Base-by-base conservation (phyloP, 2,329 filamentous ascomycete genomes). In the Trichoderma sp. region DNA sequence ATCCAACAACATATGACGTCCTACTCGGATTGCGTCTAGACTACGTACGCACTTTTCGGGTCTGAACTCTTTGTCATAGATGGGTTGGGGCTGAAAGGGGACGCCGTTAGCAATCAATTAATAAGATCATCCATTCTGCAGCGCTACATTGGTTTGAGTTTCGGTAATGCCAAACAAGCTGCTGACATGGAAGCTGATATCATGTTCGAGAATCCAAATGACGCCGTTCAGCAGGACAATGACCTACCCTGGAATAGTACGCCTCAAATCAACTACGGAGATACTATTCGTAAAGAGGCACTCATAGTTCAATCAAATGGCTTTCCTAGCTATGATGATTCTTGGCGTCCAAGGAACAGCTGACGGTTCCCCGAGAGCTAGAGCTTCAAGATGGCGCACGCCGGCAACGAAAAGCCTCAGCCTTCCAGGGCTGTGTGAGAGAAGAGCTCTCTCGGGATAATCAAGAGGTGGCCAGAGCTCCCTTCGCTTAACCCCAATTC, bases 401-500 rank as follows among this genome's bases (percentile, higher is more conserved):
- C 41, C 38, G 21, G 29, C 35, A 11, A 53, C 14, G 21, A 24
- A 4, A 9, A 65, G 60, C 71, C 71, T 41, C 71, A 73, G 59
- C 60, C 41, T 24, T 24, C 9, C n/a, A 53, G 45, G 69, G 69
- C 38, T 73, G 60, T 29, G 27, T 12, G 18, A 63, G 27, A 63
- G 27, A 24, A 35, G 8, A 63, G 60, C 29, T 56, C 50, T 12
- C 50, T 24, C 21, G 50, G 50, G 50, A 56, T 16, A 71, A 41
- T 38, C 60, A 62, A 56, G 53, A 56, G 59, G 7, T 64, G 71
- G 71, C 31, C 71, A 38, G 45, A 73, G 71, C 71, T 73, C 60
- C 38, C 60, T 21, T 27, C 31, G 50, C n/a, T 50, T 41, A 60
- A 41, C n/a, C n/a, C 33, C 31, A 38, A 33, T 38, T 12, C 18